Evolutionary conservation across 2,329 filamentous ascomycete genomes (phyloP).

Genomic region (Neonectria coccinea): DNA sequence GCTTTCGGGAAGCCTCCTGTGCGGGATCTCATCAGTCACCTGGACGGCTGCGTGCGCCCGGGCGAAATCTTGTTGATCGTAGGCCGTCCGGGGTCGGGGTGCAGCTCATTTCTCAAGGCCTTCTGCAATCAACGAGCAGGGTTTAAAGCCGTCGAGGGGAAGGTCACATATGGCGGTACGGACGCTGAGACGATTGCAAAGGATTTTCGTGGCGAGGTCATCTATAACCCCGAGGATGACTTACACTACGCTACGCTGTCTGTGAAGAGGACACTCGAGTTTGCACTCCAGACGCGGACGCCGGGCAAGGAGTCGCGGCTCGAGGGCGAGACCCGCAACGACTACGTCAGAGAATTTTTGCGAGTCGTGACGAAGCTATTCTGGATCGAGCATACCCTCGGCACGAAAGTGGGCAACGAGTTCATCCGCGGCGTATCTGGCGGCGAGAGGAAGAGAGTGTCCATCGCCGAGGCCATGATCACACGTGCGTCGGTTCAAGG

Average conservation of each 20-base stretch:
- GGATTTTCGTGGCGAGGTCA: slow-evolving; percentile 70
- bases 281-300: slow-evolving; percentile 74
- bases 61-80: slow-evolving; percentile 78
- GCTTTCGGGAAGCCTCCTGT: slow-evolving; percentile 67
- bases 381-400: slow-evolving; percentile 76
- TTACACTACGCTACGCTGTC: slow-evolving; percentile 77
- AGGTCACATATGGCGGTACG: slow-evolving; percentile 71
- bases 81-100: slow-evolving; percentile 75
- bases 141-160: slow-evolving; percentile 73
- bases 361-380: slow-evolving; percentile 76
- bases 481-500: slow-evolving; percentile 72
- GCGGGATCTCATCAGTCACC: slow-evolving; percentile 73
- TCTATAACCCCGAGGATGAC: slow-evolving; percentile 77
- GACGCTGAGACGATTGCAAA: slow-evolving; percentile 59
- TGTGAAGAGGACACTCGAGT: slow-evolving; percentile 74
- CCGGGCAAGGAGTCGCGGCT: slow-evolving; percentile 61
- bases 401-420: slow-evolving; percentile 78
- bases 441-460: slow-evolving; percentile 79
- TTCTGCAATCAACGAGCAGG: slow-evolving; percentile 77
- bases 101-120: slow-evolving; percentile 77
- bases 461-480: slow-evolving; percentile 76
- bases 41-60: slow-evolving; percentile 75
- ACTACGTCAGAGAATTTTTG: slow-evolving; percentile 65
- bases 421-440: slow-evolving; percentile 72
- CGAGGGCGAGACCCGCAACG: slow-evolving; percentile 70